A percentile compares a stretch with the other conserved stretches of the same genome.
Evolutionary conservation across 345 rosid species (phyloP).

Genomic region (Raphanus sativus): DNA sequence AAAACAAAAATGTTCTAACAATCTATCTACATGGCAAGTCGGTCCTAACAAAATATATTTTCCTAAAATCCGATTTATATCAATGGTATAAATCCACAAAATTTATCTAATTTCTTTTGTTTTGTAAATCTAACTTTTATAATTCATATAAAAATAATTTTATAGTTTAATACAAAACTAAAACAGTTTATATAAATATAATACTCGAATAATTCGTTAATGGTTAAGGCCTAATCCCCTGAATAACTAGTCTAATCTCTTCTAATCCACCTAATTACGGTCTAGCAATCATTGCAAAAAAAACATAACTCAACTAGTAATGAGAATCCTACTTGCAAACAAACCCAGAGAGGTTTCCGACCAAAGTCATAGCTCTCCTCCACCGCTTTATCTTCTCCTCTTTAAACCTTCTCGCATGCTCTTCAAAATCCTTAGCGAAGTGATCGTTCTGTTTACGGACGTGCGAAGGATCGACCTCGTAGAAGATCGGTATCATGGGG

Average conservation of each 20-base stretch:
- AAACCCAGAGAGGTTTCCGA: conserved; percentile 46
- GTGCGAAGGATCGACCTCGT: conserved; percentile 48
- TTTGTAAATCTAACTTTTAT: background rate
- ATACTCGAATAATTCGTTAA: no score
- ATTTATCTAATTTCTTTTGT: background rate
- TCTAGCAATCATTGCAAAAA: background rate
- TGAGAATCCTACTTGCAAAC: conserved; percentile 3
- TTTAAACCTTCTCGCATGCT: conserved; percentile 27
- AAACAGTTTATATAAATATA: background rate
- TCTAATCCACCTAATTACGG: background rate
- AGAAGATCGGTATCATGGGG: conserved; percentile 52
- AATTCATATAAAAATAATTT: background rate
- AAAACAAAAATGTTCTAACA: no score
- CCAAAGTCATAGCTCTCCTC: conserved; percentile 47
- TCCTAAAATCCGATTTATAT: background rate
- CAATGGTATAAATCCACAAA: background rate
- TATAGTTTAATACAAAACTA: background rate
- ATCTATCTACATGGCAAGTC: background rate
- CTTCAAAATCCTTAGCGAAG: conserved; percentile 38
- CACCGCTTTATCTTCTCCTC: conserved; percentile 34
- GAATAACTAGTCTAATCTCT: background rate
- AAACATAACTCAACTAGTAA: background rate
- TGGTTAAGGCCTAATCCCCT: no score
- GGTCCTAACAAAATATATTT: background rate
- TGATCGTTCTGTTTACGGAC: conserved; percentile 45